These are phyloP conservation scores for Mycena rebaudengoi DNA, from an alignment of 768 basidiomycete genomes.

Conservation along the genomic window DNA sequence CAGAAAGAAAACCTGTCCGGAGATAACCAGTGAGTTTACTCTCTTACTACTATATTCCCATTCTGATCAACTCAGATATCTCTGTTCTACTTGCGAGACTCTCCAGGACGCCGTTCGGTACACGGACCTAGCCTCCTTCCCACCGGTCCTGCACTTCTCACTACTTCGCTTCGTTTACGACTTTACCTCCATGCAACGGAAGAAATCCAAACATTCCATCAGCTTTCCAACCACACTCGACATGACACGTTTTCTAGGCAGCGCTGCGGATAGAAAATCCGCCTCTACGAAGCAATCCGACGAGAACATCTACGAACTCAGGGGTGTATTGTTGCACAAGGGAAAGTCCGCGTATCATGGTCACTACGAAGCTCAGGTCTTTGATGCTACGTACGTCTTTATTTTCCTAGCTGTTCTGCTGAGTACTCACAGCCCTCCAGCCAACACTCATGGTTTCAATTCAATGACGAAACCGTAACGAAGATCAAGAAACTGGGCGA, in stretches of 20 bases:
- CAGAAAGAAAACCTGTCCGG: conserved; percentile 78
- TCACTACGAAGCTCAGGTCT: conserved; percentile 88
- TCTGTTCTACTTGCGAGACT: conserved; percentile 75
- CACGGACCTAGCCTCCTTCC: conserved; percentile 73
- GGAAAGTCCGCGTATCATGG: conserved; percentile 93
- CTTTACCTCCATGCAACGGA: conserved; percentile 76
- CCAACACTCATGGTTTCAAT: conserved; percentile 83
- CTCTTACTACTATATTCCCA: not conserved
- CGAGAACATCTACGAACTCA: conserved; percentile 75
- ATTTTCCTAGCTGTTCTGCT: conserved; percentile 6
- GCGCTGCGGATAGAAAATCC: conserved; percentile 31
- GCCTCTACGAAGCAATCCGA: conserved; percentile 14
- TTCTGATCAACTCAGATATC: conserved; percentile 61
- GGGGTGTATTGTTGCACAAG: conserved; percentile 88
- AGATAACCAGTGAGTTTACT: conserved; percentile 76
- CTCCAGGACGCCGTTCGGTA: conserved; percentile 85
- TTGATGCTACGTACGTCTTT: conserved; percentile 72
- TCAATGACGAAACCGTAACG: conserved; percentile 89
- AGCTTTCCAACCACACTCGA: conserved; percentile 79
- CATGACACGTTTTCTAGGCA: conserved; percentile 72
- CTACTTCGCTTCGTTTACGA: conserved; percentile 95
- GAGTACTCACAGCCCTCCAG: conserved; percentile 44
- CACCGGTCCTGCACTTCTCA: conserved; percentile 91
- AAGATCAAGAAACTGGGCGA: conserved; percentile 64
- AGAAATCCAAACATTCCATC: conserved; percentile 85